A percentile compares a stretch with the other conserved stretches of the same genome.
Evolutionary conservation across 2,329 filamentous ascomycete genomes (phyloP).

Genomic region (Aspergillus sp.): DNA sequence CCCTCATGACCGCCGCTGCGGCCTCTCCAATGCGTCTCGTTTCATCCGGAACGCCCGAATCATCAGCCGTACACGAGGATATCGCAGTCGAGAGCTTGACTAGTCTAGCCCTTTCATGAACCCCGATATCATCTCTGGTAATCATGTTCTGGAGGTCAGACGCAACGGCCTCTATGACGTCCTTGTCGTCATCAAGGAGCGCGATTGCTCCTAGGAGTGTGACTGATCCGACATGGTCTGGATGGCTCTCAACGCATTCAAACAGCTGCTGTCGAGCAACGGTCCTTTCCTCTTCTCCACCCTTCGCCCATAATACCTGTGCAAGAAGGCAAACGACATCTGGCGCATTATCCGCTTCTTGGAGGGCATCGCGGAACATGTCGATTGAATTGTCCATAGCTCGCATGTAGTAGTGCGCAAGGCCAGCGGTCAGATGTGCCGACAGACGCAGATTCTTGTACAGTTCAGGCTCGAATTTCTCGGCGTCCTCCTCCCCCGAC

Average conservation of each 20-base stretch:
- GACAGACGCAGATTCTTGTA: slow-evolving; percentile 74
- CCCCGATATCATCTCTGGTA: slow-evolving; percentile 63
- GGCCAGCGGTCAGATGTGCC: slow-evolving; percentile 78
- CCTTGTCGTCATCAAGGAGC: slow-evolving; percentile 73
- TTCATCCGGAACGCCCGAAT: slow-evolving; percentile 42
- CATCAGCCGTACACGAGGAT: slow-evolving; percentile 55
- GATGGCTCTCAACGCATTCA: slow-evolving; percentile 70
- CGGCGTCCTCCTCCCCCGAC: slow-evolving; percentile 68
- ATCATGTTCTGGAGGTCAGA: slow-evolving; percentile 74
- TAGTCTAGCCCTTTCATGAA: slow-evolving; percentile 66
- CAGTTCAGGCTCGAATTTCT: slow-evolving; percentile 61
- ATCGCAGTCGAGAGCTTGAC: slow-evolving; percentile 75
- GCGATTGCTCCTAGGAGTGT: slow-evolving; percentile 82
- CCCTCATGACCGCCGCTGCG: slow-evolving; percentile 75
- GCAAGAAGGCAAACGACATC: slow-evolving; percentile 85
- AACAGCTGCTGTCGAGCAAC: slow-evolving; percentile 79
- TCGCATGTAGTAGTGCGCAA: slow-evolving; percentile 73
- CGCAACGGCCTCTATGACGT: slow-evolving; percentile 76
- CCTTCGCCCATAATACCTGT: slow-evolving; percentile 91
- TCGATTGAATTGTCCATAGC: slow-evolving; percentile 68
- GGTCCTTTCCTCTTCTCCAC: slow-evolving; percentile 69
- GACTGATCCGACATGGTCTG: slow-evolving; percentile 76
- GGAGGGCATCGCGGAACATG: slow-evolving; percentile 77
- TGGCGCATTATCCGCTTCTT: slow-evolving; percentile 72
- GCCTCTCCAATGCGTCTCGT: slow-evolving; percentile 63